Evolutionary conservation across 179 eudicot species (phyloP), one percentile per base, ranked within the genome.

Genomic region (Spinacia oleracea): DNA sequence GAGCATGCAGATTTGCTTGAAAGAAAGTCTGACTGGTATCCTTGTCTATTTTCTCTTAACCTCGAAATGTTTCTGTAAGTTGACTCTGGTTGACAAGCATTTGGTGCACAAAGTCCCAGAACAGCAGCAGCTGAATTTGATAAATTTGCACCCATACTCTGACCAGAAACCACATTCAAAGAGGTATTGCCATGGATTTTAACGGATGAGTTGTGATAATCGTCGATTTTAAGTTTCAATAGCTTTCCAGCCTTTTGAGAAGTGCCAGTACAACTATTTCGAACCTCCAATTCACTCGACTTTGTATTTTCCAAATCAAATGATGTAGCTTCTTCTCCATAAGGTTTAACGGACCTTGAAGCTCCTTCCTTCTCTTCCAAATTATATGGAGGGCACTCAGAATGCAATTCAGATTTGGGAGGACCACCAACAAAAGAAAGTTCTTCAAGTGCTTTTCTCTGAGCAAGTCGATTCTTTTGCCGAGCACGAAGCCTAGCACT

Each of bases 71-170:
- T 91, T 81, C 89, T 86, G 71, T 89, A 87, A 71, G 84, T 72
- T 53, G 82, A 80, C 78, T 88, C 98, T 43, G 81, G 77, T 78
- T 83, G 91, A 73, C 74, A 76, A 66, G 97, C 97, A 87, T 94
- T 96, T 21, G 99, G 98, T 74, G 99, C 99, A 91, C 90, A 90
- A n/a, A 96, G 88, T 75, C 97, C 99, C 66, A 96, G 86, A 68
- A 96, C 91, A 43, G 82, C 63, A 48, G 83, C 71, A 73, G 62
- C 78, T 3, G 85, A 82, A 55, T 65, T 81, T 10, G 81, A 78
- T 69, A 66, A 74, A 83, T 84, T 78, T 73, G 78, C 67, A 51
- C 76, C 82, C 55, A 70, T 70, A 55, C 79, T 84, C 46, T 83
- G 84, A 76, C 53, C 79, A 70, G 77, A 86, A 75, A 21, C 60